These are phyloP conservation scores for Lineolata rhizophorae DNA, from an alignment of 495 filamentous ascomycete genomes.

Conservation along the genomic window DNA sequence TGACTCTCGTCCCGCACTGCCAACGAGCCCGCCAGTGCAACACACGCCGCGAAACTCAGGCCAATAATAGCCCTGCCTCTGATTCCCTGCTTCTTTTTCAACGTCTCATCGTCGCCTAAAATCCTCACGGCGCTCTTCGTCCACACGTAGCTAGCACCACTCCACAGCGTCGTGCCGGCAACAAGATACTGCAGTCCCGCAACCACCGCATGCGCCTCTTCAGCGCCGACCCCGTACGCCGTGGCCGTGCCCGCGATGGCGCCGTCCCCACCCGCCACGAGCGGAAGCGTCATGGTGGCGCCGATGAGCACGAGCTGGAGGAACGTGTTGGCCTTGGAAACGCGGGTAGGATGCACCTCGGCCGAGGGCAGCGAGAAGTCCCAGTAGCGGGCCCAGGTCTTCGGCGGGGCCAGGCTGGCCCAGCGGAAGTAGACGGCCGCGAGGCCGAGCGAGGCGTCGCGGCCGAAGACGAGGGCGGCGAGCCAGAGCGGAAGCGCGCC, in stretches of 20 bases:
- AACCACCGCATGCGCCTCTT: constrained; percentile 4
- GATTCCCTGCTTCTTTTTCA: constrained; percentile 20
- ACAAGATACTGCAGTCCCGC: constrained; percentile 14
- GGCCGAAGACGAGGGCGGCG: constrained; percentile 68
- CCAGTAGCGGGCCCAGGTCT: constrained; percentile 89
- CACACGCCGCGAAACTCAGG: constrained; percentile 14
- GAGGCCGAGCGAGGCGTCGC: constrained; percentile 69
- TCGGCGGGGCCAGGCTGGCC: constrained; percentile 78
- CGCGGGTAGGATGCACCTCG: constrained; percentile 75
- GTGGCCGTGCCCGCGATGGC: not conserved
- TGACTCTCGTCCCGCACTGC: constrained; percentile 3
- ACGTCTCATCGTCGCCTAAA: constrained; percentile 15
- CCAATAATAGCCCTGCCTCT: constrained; percentile 18
- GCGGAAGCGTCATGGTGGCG: constrained; percentile 9
- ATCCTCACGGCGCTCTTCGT: constrained; percentile 19
- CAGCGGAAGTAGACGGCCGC: constrained; percentile 88
- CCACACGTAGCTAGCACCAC: constrained; percentile 18
- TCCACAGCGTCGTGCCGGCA: constrained; percentile 19
- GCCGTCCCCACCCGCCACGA: constrained; percentile 3
- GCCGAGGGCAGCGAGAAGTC: constrained; percentile 86
- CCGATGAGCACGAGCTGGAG: constrained; percentile 21
- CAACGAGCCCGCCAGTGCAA: constrained; percentile 12
- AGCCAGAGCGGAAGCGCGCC: constrained; percentile 73
- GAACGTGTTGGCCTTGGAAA: constrained; percentile 47
- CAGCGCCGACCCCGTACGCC: not conserved